Evolutionary conservation across 2,329 filamentous ascomycete species (phyloP), one percentile per base, ranked within the genome.

Genomic region (Fusarium veterinarium): DNA sequence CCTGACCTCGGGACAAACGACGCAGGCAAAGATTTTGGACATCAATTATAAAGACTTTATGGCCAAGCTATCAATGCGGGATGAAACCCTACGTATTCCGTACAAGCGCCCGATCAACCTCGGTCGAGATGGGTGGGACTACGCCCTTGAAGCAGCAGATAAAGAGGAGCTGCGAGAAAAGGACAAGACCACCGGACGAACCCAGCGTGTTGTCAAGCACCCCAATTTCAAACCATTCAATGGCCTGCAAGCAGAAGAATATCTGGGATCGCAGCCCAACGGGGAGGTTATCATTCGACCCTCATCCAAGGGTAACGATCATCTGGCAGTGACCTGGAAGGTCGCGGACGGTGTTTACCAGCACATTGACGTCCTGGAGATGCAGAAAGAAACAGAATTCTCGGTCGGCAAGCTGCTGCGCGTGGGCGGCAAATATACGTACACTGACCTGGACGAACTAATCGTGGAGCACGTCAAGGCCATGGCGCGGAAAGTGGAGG

Each of bases 271-370:
- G 19, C 94, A 97, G 80, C 90, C 92, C 57, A 88, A 91, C 11
- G 96, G 96, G 53, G 96, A 98, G 81, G 92, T 97, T 61, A 94
- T 99, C 68, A 98, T 99, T 78, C 92, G 96, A 48, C 95, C 96
- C 7, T 98, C 95, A 2, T 97, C 95, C 33, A 97, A 97, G 81
- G 96, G 96, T 48, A 93, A 94, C 65, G 96, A 99, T 81, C 96
- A 99, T 84, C 87, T 99, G 61, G 95, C 95, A 12, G 91, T 99
- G 51, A 99, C 96, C 1, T 99, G 96, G 96, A 99, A 99, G 85
- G 95, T 99, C 19, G 92, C 94, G 3, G 95, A 98, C 80, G 92
- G 93, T 67, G 91, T 98, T n/a, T 99, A 95, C 81, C 95, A 99
- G 83, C 96, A 99, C 81, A 94, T 99, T 72, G 96, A 99, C 82